phyloP scores from a whole-genome alignment of 352 stramenopile genomes.

The Pythium utonaiense region DNA sequence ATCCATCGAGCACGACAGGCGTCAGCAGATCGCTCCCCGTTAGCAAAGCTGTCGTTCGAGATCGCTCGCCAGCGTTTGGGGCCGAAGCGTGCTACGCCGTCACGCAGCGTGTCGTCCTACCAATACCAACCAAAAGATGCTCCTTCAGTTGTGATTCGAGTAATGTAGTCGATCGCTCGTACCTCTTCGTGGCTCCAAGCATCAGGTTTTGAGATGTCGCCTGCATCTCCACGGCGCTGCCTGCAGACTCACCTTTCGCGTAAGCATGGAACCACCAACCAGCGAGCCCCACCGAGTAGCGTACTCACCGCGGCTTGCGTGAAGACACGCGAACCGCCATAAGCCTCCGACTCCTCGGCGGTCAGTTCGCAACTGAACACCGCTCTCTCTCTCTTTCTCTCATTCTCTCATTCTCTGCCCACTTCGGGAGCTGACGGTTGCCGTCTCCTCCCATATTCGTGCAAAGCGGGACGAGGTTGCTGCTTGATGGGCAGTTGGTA shows the following conservation, averaged over 20 bases:
- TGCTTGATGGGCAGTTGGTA: neutral
- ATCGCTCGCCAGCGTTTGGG: slow-evolving; percentile 15
- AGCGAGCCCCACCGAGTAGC: no score
- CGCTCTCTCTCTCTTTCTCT: neutral
- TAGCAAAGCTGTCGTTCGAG: slow-evolving; percentile 11
- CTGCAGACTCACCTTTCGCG: no score
- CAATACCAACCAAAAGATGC: no score
- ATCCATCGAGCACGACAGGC: slow-evolving; percentile 36
- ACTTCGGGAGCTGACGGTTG: no score
- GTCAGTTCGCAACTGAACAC: neutral
- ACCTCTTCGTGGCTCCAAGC: no score
- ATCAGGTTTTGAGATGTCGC: no score
- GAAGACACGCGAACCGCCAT: neutral
- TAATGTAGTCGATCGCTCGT: no score
- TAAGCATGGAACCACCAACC: no score
- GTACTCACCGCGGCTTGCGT: neutral
- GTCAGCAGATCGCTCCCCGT: slow-evolving; percentile 3
- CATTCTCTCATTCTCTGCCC: no score
- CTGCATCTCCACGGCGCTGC: no score
- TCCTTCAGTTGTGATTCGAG: no score
- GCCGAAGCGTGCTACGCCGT: neutral
- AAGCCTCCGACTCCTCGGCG: neutral
- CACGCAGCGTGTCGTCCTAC: slow-evolving; percentile 12
- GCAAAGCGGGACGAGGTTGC: neutral
- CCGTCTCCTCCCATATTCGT: neutral